A percentile compares a stretch with the other conserved stretches of the same genome.
Evolutionary conservation across 306 rosid species (phyloP).

Genomic region (Cucurbita pepo): DNA sequence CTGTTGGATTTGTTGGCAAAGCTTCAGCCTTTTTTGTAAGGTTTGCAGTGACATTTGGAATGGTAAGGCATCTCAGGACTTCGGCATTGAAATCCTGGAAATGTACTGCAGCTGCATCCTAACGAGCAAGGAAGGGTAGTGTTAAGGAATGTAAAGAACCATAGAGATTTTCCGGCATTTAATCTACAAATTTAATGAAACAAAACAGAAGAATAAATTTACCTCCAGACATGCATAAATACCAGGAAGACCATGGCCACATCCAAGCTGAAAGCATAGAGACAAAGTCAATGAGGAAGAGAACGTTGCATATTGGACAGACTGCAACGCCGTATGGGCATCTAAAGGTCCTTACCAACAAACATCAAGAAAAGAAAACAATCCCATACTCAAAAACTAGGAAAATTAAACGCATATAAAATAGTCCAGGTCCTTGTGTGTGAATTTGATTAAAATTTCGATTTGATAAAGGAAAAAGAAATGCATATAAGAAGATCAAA

Average conservation of each 20-base stretch:
- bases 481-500: neutral
- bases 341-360: neutral
- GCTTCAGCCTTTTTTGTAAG: constrained; percentile 12
- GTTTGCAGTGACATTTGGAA: constrained; percentile 65
- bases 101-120: constrained; percentile 75
- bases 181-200: neutral
- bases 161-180: neutral
- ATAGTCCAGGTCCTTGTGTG: neutral
- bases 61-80: constrained; percentile 66
- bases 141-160: neutral
- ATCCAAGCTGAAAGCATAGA: constrained; percentile 60
- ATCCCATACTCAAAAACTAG: neutral
- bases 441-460: neutral
- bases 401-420: neutral
- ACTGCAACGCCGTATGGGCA: neutral
- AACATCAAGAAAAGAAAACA: neutral
- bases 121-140: constrained; percentile 9
- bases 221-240: constrained; percentile 78
- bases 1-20: constrained; percentile 12
- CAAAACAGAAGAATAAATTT: constrained; percentile 9
- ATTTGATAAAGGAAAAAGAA: neutral
- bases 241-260: constrained; percentile 96
- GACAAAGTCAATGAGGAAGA: constrained; percentile 4
- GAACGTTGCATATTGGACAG: neutral
- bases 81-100: constrained; percentile 92